A percentile compares a stretch with the other conserved stretches of the same genome.
Conservation (phyloP, 441 rosid species). For the Macaranga tanarius region DNA sequence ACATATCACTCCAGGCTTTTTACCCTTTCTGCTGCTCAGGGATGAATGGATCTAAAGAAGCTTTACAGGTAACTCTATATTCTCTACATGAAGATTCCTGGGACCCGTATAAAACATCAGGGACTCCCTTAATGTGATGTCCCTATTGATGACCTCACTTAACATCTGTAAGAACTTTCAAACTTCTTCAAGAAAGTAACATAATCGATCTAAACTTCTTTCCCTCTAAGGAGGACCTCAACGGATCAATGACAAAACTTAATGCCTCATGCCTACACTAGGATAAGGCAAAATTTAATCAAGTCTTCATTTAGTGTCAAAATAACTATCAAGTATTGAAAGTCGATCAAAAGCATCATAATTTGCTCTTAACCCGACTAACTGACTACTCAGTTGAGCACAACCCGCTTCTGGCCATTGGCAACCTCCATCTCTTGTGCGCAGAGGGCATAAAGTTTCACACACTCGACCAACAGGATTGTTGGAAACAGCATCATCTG, state of each 20-base stretch:
- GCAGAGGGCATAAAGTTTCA: slow-evolving; percentile 73
- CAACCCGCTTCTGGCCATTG: slow-evolving; percentile 92
- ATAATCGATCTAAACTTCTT: neutral
- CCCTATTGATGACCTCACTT: neutral
- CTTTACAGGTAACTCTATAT: slow-evolving; percentile 30
- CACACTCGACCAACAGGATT: slow-evolving; percentile 49
- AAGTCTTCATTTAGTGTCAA: slow-evolving; percentile 49
- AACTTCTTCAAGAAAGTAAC: slow-evolving; percentile 7
- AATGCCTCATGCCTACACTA: neutral
- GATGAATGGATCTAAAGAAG: slow-evolving; percentile 13
- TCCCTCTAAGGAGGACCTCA: neutral
- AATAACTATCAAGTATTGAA: slow-evolving; percentile 75
- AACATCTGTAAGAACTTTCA: slow-evolving; percentile 1
- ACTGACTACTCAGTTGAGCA: slow-evolving; percentile 84
- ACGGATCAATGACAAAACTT: neutral
- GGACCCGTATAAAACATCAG: slow-evolving; percentile 22
- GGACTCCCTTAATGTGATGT: slow-evolving; percentile 20
- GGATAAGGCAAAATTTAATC: neutral
- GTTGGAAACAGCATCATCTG: slow-evolving; percentile 47
- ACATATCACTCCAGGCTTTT: neutral
- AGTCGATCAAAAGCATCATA: slow-evolving; percentile 88
- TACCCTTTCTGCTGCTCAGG: neutral
- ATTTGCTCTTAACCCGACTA: slow-evolving; percentile 80
- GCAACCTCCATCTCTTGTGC: slow-evolving; percentile 75
- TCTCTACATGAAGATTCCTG: slow-evolving; percentile 28